phyloP scores from a whole-genome alignment of 108 stramenopile genomes.

The Cyclotella cryptica region DNA sequence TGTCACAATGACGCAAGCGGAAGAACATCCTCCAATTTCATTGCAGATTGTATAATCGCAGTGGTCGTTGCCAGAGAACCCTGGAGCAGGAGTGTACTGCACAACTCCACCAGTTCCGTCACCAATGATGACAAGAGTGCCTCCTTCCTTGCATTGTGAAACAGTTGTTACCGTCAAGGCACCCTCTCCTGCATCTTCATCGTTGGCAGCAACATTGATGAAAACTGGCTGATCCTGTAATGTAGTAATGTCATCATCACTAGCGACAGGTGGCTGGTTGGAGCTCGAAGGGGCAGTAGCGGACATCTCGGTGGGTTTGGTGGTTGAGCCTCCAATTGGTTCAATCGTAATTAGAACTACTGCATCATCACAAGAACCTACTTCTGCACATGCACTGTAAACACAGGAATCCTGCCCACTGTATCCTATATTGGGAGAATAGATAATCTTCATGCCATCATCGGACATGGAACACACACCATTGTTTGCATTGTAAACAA shows the following conservation, averaged over 20 bases:
- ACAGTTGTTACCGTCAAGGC: slow-evolving; percentile 12
- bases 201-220: slow-evolving; percentile 25
- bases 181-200: not conserved
- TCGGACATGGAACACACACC: slow-evolving; percentile 1
- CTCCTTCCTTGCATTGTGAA: slow-evolving; percentile 13
- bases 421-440: slow-evolving; percentile 3
- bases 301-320: not conserved
- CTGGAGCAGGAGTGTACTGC: slow-evolving; percentile 8
- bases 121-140: slow-evolving; percentile 4
- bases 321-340: not conserved
- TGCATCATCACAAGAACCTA: not conserved
- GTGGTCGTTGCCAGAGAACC: slow-evolving; percentile 11
- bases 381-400: not conserved
- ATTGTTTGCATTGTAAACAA: slow-evolving; percentile 15
- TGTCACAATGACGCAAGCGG: slow-evolving; percentile 9
- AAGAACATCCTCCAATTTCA: slow-evolving; percentile 9
- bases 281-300: not conserved
- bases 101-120: slow-evolving; percentile 32
- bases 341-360: slow-evolving; percentile 2
- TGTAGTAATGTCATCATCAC: slow-evolving; percentile 6
- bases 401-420: slow-evolving; percentile 13
- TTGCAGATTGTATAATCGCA: slow-evolving; percentile 23
- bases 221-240: slow-evolving; percentile 17
- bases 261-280: slow-evolving; percentile 2
- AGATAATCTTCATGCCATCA: not conserved